Percentiles rank a stretch among this genome's conserved stretches.
Conservation (phyloP, 2,329 filamentous ascomycete genomes). For the Aspergillus quadricinctus region DNA sequence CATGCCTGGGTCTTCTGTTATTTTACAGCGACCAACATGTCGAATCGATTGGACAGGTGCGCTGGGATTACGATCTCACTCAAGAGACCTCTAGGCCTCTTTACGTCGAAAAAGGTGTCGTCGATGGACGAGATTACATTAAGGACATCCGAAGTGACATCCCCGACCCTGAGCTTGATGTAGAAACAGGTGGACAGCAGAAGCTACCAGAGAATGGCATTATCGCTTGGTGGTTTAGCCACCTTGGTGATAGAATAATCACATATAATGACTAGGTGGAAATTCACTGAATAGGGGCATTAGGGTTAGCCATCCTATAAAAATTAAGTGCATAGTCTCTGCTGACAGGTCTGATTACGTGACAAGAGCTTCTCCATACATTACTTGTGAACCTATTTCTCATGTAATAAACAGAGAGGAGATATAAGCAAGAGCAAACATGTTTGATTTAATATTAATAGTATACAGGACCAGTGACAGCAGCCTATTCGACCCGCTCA, state of each 20-base stretch:
- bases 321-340: too few relatives aligned
- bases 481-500: too few relatives aligned
- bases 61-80: slow-evolving; percentile 8
- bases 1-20: slow-evolving; percentile 9
- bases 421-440: too few relatives aligned
- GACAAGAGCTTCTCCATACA: too few relatives aligned
- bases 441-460: too few relatives aligned
- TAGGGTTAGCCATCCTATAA: too few relatives aligned
- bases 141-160: slow-evolving; percentile 3
- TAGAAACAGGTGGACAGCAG: background rate
- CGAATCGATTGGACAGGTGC: slow-evolving; percentile 11
- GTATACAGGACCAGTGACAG: too few relatives aligned
- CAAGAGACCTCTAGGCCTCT: slow-evolving; percentile 6
- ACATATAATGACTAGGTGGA: background rate
- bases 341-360: too few relatives aligned
- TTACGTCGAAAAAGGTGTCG: slow-evolving; percentile 1
- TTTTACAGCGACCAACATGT: slow-evolving; percentile 10
- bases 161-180: background rate
- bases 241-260: slow-evolving; percentile 6
- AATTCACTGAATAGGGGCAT: too few relatives aligned
- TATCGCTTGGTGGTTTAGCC: slow-evolving; percentile 12
- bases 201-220: slow-evolving; percentile 6
- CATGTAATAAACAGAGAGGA: too few relatives aligned
- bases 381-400: too few relatives aligned
- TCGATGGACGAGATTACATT: slow-evolving; percentile 7